phyloP scores from a whole-genome alignment of 495 filamentous ascomycete genomes.

The Aeminium ludgeri region DNA sequence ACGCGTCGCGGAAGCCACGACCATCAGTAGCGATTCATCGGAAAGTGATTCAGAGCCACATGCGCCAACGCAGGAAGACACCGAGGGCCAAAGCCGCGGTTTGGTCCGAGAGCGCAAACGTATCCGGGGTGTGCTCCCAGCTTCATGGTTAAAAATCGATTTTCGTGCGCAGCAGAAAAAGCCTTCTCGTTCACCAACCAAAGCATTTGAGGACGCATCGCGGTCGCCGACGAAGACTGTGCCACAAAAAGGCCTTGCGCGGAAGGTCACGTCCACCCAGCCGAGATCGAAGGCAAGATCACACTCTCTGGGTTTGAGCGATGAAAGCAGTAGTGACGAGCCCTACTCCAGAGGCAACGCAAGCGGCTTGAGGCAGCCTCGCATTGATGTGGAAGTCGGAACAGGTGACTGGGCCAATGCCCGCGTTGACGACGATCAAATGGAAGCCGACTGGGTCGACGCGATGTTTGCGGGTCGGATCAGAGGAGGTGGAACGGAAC shows the following conservation, averaged over 20 bases:
- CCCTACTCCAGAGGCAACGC: neutral
- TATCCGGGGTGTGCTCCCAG: conserved; percentile 76
- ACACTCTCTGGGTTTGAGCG: neutral
- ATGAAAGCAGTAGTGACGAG: neutral
- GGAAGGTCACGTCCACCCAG: conserved; percentile 1
- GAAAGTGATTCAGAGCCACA: conserved; percentile 1
- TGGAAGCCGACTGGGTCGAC: conserved; percentile 43
- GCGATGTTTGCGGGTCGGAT: conserved; percentile 32
- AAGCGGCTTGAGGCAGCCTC: neutral
- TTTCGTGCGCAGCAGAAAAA: conserved; percentile 16
- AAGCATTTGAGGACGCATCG: conserved; percentile 13
- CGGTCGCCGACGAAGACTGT: conserved; percentile 11
- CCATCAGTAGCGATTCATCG: neutral
- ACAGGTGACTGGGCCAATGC: too few relatives aligned
- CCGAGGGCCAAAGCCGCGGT: conserved; percentile 14
- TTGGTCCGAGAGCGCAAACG: conserved; percentile 32
- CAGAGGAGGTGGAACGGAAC: conserved; percentile 11
- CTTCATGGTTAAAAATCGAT: conserved; percentile 75
- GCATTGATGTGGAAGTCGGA: conserved; percentile 6
- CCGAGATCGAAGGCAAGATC: too few relatives aligned
- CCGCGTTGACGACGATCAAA: conserved; percentile 27
- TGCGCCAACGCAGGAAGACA: neutral
- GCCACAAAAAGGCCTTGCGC: conserved; percentile 37
- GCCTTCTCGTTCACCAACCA: conserved; percentile 26
- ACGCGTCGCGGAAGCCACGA: neutral